phyloP scores from a whole-genome alignment of 805 yeast genomes.

The Spencermartinsiella europaea region DNA sequence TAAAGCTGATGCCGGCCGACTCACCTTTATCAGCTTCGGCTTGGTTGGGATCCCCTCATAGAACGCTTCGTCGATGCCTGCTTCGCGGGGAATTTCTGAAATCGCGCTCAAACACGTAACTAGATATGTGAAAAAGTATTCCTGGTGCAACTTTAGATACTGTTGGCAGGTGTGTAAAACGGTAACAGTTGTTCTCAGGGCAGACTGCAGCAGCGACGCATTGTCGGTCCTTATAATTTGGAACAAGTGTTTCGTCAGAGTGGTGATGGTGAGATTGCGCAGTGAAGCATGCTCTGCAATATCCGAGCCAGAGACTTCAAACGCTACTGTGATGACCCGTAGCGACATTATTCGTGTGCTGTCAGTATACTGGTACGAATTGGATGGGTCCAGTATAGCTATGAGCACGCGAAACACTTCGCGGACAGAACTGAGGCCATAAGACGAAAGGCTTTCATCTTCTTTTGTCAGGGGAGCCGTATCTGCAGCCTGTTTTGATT shows the following conservation, averaged over 20 bases:
- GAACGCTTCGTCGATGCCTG: conserved; percentile 34
- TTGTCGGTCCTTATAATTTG: conserved; percentile 75
- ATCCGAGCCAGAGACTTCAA: conserved; percentile 72
- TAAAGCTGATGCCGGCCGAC: conserved; percentile 28
- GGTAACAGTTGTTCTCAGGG: conserved; percentile 71
- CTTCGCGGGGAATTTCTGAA: conserved; percentile 34
- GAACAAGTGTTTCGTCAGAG: conserved; percentile 78
- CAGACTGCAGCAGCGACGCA: conserved; percentile 62
- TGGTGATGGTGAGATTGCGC: conserved; percentile 65
- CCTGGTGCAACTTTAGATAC: conserved; percentile 73
- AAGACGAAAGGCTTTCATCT: conserved; percentile 36
- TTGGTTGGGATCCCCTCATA: conserved; percentile 37
- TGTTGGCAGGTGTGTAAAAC: conserved; percentile 61
- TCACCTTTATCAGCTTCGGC: conserved; percentile 51
- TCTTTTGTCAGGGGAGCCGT: conserved; percentile 13
- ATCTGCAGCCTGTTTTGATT: background rate
- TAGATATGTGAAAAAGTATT: conserved; percentile 41
- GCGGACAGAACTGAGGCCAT: conserved; percentile 68
- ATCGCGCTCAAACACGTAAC: conserved; percentile 34
- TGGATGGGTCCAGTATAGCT: conserved; percentile 75
- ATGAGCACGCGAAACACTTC: conserved; percentile 72
- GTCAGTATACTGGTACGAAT: conserved; percentile 81
- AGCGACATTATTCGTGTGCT: conserved; percentile 80
- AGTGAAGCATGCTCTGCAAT: conserved; percentile 60
- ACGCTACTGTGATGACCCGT: conserved; percentile 64